Base-by-base conservation (phyloP, 345 rosid species). In the Acer yangbiense region DNA sequence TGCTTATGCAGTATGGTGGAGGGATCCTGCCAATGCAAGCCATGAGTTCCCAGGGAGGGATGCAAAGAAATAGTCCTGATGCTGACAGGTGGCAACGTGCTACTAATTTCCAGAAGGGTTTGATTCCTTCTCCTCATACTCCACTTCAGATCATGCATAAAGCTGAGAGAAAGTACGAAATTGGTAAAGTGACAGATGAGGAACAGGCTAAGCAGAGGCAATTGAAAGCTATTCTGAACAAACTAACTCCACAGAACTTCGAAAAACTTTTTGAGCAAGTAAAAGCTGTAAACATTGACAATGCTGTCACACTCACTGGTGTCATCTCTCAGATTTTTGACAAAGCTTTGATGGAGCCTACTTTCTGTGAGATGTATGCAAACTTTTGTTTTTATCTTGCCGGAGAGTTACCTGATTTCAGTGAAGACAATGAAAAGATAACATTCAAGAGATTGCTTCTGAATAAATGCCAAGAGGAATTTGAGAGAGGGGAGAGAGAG, bases 291-390 rank as follows among this genome's bases (percentile, higher is more conserved):
- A 91, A 91, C 71, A 94, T 97, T 57, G 97, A 97, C 82, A 97
- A 86, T 77, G 86, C 85, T 29, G 83, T 10, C 71, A 97, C 98
- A 7, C 99, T 96, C 78, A 77, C 55, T 16, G 92, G 95, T 58
- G 92, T 96, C 66, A 91, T 96, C 79, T 88, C 93, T 9, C 99
- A 94, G 87, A 96, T 96, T 79, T 97, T 94, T 86, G 98, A 94
- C 83, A 94, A 93, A 87, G 99, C 99, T 79, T 88, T 94, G 69
- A 94, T 89, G 94, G 98, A 94, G 87, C 99, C 98, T 65, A 94
- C 98, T 69, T 97, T 97, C 80, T 91, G 98, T 87, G 98, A 97
- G 83, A 97, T 97, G 98, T 97, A 91, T 87, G 97, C 97, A 14
- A 80, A 91, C 82, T 91, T 94, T 80, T 97, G 99, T 81, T 6